Evolutionary conservation across 805 yeast genomes (phyloP).

Genomic region (Lachancea kluyveri): DNA sequence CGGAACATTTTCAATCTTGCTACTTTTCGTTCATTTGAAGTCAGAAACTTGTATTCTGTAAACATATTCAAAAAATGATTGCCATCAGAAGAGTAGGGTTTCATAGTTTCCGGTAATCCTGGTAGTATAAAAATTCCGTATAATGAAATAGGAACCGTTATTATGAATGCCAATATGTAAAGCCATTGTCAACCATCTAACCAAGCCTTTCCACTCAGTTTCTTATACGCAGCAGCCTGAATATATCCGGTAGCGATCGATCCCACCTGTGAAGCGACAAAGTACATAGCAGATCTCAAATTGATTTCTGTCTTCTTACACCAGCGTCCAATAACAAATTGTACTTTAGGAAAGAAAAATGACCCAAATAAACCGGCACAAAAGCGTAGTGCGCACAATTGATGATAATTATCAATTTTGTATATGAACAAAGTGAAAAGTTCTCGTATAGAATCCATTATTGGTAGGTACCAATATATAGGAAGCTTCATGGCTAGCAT

Average conservation of each 20-base stretch:
- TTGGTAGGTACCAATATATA: slow-evolving; percentile 31
- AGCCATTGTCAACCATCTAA: slow-evolving; percentile 38
- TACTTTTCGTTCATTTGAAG: too few relatives aligned
- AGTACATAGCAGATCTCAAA: slow-evolving; percentile 37
- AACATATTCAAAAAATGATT: too few relatives aligned
- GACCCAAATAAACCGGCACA: slow-evolving; percentile 39
- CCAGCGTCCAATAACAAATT: slow-evolving; percentile 37
- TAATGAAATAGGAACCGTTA: too few relatives aligned
- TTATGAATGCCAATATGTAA: slow-evolving; percentile 45
- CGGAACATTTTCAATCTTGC: slow-evolving; percentile 24
- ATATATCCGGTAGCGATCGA: slow-evolving; percentile 40
- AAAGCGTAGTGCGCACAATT: slow-evolving; percentile 29
- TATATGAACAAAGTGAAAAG: slow-evolving; percentile 32
- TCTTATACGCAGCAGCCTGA: slow-evolving; percentile 37
- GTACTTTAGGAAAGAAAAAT: slow-evolving; percentile 39
- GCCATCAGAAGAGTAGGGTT: too few relatives aligned
- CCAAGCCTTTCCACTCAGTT: slow-evolving; percentile 21
- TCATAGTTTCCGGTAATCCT: too few relatives aligned
- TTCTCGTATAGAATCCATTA: slow-evolving; percentile 34
- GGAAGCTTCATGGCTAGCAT: slow-evolving; percentile 29
- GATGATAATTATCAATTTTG: slow-evolving; percentile 25
- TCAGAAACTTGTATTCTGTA: too few relatives aligned
- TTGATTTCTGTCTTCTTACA: slow-evolving; percentile 38
- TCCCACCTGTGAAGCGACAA: slow-evolving; percentile 36
- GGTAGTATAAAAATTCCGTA: too few relatives aligned